Percentiles rank a stretch among this genome's conserved stretches.
These are phyloP conservation scores for Sabuloglossum arenarium DNA, from an alignment of 495 filamentous ascomycete species.

Conservation along the genomic window DNA sequence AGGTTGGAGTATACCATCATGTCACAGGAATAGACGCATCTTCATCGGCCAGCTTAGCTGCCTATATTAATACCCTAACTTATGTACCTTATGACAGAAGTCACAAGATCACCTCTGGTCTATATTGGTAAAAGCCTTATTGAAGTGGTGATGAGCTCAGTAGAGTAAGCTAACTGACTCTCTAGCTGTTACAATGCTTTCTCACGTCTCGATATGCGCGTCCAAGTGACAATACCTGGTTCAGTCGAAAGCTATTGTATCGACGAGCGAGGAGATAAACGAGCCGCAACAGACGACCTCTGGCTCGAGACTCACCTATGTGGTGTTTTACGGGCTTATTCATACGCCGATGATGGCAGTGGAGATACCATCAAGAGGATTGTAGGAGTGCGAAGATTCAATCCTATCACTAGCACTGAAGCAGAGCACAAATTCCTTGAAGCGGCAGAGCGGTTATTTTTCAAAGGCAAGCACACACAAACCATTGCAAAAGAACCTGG, in stretches of 20 bases:
- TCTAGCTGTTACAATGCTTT: conserved; percentile 96
- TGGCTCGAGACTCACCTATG: conserved; percentile 98
- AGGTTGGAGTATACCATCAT: conserved; percentile 94
- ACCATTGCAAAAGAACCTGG: neutral
- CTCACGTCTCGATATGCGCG: conserved; percentile 92
- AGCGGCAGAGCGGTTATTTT: conserved; percentile 86
- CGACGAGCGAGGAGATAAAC: conserved; percentile 86
- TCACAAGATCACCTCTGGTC: conserved; percentile 75
- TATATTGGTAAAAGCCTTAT: conserved; percentile 51
- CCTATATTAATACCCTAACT: conserved; percentile 93
- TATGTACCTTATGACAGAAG: conserved; percentile 73
- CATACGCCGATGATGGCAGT: conserved; percentile 85
- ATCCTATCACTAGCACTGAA: conserved; percentile 91
- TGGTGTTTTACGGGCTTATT: conserved; percentile 78
- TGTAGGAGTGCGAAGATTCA: conserved; percentile 83
- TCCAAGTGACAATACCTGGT: conserved; percentile 89
- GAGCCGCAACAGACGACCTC: conserved; percentile 71
- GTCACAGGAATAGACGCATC: conserved; percentile 95
- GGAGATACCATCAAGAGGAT: conserved; percentile 87
- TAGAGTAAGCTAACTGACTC: neutral
- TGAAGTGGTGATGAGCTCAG: neutral
- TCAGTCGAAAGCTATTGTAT: conserved; percentile 91
- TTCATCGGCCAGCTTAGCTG: conserved; percentile 86
- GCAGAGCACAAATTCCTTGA: conserved; percentile 92
- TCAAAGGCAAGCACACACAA: conserved; percentile 40